These are phyloP conservation scores for Byssothecium circinans DNA, from an alignment of 2,329 filamentous ascomycete genomes.

Conservation along the genomic window DNA sequence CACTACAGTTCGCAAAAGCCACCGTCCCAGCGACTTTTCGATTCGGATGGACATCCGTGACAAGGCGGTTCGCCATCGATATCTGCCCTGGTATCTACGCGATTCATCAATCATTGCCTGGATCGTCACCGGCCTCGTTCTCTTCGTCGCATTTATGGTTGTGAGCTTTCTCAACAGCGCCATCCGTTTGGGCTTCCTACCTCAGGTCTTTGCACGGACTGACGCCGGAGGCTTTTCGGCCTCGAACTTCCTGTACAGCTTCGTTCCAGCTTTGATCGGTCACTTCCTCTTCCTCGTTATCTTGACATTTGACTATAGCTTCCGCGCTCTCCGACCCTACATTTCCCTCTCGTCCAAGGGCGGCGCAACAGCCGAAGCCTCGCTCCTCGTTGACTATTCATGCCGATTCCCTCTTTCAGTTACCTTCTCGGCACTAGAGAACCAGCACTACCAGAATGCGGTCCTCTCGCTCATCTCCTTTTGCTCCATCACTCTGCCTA, in stretches of 20 bases:
- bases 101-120: constrained; percentile 67
- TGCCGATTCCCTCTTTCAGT: constrained; percentile 65
- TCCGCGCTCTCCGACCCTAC: constrained; percentile 71
- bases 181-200: constrained; percentile 70
- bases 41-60: constrained; percentile 56
- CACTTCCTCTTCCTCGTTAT: constrained; percentile 68
- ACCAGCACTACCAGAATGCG: constrained; percentile 68
- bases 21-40: constrained; percentile 43
- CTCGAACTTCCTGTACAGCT: constrained; percentile 85
- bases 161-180: constrained; percentile 75
- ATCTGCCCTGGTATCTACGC: constrained; percentile 76
- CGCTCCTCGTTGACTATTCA: constrained; percentile 71
- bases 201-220: constrained; percentile 65
- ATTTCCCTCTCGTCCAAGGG: constrained; percentile 61
- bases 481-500: constrained; percentile 64
- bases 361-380: constrained; percentile 64
- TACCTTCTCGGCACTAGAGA: constrained; percentile 59
- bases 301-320: constrained; percentile 65
- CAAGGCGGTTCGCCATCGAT: constrained; percentile 61
- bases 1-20: constrained; percentile 6
- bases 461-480: constrained; percentile 61
- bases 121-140: constrained; percentile 49
- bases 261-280: constrained; percentile 69
- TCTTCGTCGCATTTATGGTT: constrained; percentile 60
- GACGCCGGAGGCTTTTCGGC: constrained; percentile 70